Evolutionary conservation across 257 asterid species (phyloP), one percentile per base, ranked within the genome.

Genomic region (Scutellaria galericulata): DNA sequence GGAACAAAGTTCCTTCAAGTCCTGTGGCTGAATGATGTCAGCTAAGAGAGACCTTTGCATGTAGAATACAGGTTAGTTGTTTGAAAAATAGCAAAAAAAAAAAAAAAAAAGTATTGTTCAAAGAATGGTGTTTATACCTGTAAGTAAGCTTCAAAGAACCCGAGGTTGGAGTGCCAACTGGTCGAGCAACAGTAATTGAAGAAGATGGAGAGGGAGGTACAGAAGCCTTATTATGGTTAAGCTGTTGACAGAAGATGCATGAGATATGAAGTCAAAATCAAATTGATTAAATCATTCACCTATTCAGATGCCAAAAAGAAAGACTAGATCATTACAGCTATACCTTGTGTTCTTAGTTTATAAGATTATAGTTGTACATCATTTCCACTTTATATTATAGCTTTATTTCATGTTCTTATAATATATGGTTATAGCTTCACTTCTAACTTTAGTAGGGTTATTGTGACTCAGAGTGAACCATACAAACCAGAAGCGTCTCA

Each of bases 1-100:
- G 40, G 98, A 92, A 83, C 98, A 92, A 56, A 92, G 89, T 69
- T 90, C 98, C 85, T 84, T 92, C 83, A 88, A 80, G 77, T 92
- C 96, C 83, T 86, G 94, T 37, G 92, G 92, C 81, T 86, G 92
- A 67, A 92, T 90, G 84, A 88, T 83, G 73, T 87, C 96, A 69
- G 91, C 96, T 75, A 92, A 84, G 35, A 90, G 89, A 80, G 98
- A 92, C 89, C 98, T 91, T 81, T 58, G 73, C 54, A 59, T 58
- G 65, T 59, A 64, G 35, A 40, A 70, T 42, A 66, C 37, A 56
- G 41, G 50, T 91, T 75, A 87, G 91, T 82, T 68, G 50, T 70
- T 48, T 69, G 66, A 80, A 68, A 70, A 74, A 45, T 57, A 48
- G 44, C 39, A 24, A 37, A 3, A 31, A 31, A 3, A 31, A 31